phyloP scores from a whole-genome alignment of 495 filamentous ascomycete species.

The Lichina pygmaea region DNA sequence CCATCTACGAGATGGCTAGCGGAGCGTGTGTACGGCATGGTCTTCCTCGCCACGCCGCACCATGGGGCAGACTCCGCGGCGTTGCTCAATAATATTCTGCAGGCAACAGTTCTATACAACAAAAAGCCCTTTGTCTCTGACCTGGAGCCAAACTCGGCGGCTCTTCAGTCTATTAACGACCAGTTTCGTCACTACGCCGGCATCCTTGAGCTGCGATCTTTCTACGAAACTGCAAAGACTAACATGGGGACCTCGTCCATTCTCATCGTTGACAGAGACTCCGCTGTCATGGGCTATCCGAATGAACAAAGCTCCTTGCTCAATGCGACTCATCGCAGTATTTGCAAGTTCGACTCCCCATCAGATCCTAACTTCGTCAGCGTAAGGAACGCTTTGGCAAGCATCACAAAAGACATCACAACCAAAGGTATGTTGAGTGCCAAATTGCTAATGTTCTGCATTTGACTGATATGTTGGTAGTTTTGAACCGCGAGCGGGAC shows the following conservation, averaged over 20 bases:
- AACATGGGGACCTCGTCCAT: slow-evolving; percentile 1
- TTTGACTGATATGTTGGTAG: neutral
- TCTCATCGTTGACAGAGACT: slow-evolving; percentile 16
- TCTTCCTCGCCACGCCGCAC: neutral
- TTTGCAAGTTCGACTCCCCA: slow-evolving; percentile 19
- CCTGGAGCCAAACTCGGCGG: slow-evolving; percentile 4
- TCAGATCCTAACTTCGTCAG: slow-evolving; percentile 16
- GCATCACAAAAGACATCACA: neutral
- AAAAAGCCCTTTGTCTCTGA: slow-evolving; percentile 4
- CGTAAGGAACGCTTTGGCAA: slow-evolving; percentile 14
- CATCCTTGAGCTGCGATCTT: slow-evolving; percentile 11
- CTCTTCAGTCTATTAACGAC: slow-evolving; percentile 10
- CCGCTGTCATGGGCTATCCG: slow-evolving; percentile 18
- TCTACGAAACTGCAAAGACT: slow-evolving; percentile 14
- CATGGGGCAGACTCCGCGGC: neutral
- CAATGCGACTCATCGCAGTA: slow-evolving; percentile 19
- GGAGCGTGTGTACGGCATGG: neutral
- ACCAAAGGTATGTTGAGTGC: neutral
- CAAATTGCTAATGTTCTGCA: neutral
- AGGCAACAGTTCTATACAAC: neutral
- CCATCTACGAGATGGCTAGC: neutral
- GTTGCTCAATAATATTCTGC: neutral
- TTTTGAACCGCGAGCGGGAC: neutral
- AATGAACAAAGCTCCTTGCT: slow-evolving; percentile 15
- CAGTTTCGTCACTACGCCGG: slow-evolving; percentile 8